Conservation (phyloP, 2,329 filamentous ascomycete species). For the Myriosclerotinia duriaeana region DNA sequence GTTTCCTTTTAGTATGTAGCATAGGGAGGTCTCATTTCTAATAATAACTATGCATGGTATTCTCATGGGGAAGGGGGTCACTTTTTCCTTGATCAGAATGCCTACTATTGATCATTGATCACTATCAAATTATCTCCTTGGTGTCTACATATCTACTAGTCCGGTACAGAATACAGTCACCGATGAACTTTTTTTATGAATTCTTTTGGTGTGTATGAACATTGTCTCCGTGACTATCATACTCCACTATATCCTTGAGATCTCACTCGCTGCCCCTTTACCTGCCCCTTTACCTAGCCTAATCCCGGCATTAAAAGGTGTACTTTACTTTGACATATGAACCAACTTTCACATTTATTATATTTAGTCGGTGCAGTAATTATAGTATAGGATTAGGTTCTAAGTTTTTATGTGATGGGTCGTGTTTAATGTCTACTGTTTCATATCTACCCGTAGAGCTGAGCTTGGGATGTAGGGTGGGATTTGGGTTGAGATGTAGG, state of each 20-base stretch:
- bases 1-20: constrained; percentile 22
- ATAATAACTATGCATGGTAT: constrained; percentile 15
- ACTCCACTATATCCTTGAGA: neutral
- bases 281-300: neutral
- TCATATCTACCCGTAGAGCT: too few relatives aligned
- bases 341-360: neutral
- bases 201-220: too few relatives aligned
- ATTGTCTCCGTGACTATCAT: neutral
- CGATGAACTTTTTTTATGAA: neutral
- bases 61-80: neutral
- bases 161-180: neutral
- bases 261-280: neutral
- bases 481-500: too few relatives aligned
- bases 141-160: constrained; percentile 4
- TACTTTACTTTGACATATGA: neutral
- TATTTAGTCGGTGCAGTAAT: too few relatives aligned
- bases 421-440: too few relatives aligned
- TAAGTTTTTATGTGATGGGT: too few relatives aligned
- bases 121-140: constrained; percentile 15
- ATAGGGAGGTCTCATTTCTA: constrained; percentile 19
- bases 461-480: too few relatives aligned
- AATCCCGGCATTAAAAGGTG: neutral
- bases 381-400: too few relatives aligned
- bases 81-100: constrained; percentile 20
- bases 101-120: constrained; percentile 2